These are phyloP conservation scores for Xerocomus amazonicus DNA, from an alignment of 1,284 basidiomycete genomes.

Conservation along the genomic window DNA sequence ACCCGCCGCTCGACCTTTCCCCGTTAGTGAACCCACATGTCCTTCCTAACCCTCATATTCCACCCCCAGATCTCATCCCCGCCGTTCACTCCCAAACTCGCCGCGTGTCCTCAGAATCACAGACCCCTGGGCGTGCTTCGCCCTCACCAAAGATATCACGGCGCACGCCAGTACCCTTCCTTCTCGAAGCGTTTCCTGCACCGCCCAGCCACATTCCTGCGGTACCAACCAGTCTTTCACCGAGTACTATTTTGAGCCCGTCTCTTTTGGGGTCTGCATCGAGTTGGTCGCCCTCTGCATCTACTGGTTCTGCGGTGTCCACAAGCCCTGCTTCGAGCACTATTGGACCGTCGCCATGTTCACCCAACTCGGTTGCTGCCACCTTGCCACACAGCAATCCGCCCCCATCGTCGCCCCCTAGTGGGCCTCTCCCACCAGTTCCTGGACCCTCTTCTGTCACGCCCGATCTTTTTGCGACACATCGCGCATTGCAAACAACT, in stretches of 20 bases:
- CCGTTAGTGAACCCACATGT: constrained; percentile 7
- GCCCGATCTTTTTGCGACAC: constrained; percentile 17
- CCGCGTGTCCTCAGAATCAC: constrained; percentile 31
- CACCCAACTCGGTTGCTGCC: constrained; percentile 8
- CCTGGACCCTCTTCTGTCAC: constrained; percentile 25
- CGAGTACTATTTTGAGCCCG: constrained; percentile 8
- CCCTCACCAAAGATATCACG: constrained; percentile 29
- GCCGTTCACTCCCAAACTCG: constrained; percentile 8
- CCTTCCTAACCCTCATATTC: constrained; percentile 15
- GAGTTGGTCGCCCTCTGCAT: constrained; percentile 3
- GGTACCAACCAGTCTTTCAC: constrained; percentile 13
- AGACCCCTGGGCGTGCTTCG: constrained; percentile 24
- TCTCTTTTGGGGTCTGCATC: constrained; percentile 17
- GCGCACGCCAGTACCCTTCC: constrained; percentile 31
- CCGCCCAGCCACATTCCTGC: constrained; percentile 33
- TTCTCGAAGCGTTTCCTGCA: constrained; percentile 31
- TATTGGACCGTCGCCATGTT: constrained; percentile 11
- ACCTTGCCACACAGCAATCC: constrained; percentile 20
- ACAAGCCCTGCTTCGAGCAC: constrained; percentile 2
- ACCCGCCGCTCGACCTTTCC: constrained; percentile 12
- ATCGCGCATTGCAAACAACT: constrained; percentile 14
- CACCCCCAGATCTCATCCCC: constrained; percentile 11
- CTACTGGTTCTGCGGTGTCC: constrained; percentile 3
- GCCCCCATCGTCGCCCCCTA: constrained; percentile 30
- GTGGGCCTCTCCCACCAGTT: constrained; percentile 31